Evolutionary conservation across 176 grass and related monocot genomes (phyloP).

Genomic region (Hordeum vulgare): MorexV3_pseudomolecules_assembly NC_058522.1:583980277-583980776

Average conservation of each 20-base stretch:
- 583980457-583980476: constrained; percentile 9
- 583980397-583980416: neutral
- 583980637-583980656: neutral
- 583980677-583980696: neutral
- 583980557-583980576: neutral
- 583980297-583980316: too few species aligned
- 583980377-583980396: neutral
- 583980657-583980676: neutral
- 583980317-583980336: neutral
- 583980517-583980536: neutral
- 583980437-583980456: neutral
- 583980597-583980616: neutral
- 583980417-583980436: neutral
- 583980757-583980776: neutral
- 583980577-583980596: neutral
- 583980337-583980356: neutral
- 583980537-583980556: neutral
- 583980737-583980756: neutral
- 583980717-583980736: neutral
- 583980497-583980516: neutral
- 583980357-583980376: neutral
- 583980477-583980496: constrained; percentile 5
- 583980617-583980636: neutral
- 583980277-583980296: too few species aligned
- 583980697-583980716: neutral